Base-by-base conservation (phyloP, 352 stramenopile species). In the Pythium folliculosum region DNA sequence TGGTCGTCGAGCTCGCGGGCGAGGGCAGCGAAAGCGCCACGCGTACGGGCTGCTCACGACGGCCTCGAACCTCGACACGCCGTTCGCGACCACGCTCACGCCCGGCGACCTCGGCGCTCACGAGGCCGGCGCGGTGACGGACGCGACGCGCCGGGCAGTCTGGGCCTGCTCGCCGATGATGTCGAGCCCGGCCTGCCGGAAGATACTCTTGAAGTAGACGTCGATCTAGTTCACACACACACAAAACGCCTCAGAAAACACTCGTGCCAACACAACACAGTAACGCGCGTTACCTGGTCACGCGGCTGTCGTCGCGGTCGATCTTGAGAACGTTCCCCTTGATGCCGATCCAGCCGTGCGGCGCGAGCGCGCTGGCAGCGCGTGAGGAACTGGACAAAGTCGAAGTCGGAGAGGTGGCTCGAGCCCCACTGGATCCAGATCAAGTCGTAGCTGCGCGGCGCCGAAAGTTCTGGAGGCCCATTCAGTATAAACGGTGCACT, bases 401-500 rank as follows among this genome's bases (percentile, higher is more conserved):
- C 96, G 17, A 92, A 67, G 76, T 99, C 97, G 3, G 92, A 98
- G 37, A 99, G 77, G 76, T 99, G 97, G 38, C 91, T 88, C 17
- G 97, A 84, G 48, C 98, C 92, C 97, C 97, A 99, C 77, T 99
- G 97, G 67, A 98, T 90, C 95, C 96, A 99, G 67, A 99, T 93
- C 54, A 99, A 79, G 77, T 98, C 91, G 81, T 99, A 99, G 40
- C 70, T 90, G 8, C 65, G 70, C 32, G 73, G 30, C 14, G 59
- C 40, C 3, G 91, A 65, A 97, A 97, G 47, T 97, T 88, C 70
- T 99, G 94, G 69, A 99, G 77, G 8, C 92, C 95, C 61, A 91
- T 86, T 71, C 92, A 98, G 71, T 96, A 92, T 21, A 91, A 85
- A 62, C 92, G 91, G 35, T 90, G 69, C 22, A 95, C 70, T 12